Evolutionary conservation across 2,329 filamentous ascomycete species (phyloP).

Genomic region (Curvularia spicifera): DNA sequence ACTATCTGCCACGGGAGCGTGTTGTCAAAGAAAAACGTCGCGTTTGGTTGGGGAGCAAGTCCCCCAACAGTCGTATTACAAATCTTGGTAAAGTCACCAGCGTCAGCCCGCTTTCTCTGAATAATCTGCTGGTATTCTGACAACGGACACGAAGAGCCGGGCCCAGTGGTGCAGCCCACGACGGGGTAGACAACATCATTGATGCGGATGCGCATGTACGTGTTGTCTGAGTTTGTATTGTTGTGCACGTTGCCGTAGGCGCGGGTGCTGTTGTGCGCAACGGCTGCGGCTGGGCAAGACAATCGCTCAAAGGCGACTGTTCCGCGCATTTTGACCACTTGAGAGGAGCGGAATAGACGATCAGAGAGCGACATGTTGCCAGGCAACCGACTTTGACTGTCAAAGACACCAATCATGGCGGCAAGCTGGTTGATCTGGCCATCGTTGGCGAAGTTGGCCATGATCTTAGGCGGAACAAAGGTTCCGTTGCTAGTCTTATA

Average conservation of each 20-base stretch:
- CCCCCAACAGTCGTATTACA: constrained; percentile 45
- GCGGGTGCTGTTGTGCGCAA: constrained; percentile 10
- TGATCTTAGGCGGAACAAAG: constrained; percentile 62
- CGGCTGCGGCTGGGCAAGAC: constrained; percentile 52
- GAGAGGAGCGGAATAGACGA: constrained; percentile 62
- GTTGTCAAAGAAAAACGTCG: constrained; percentile 39
- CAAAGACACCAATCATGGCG: constrained; percentile 66
- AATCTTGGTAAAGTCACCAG: constrained; percentile 59
- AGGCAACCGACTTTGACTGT: constrained; percentile 60
- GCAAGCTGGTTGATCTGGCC: constrained; percentile 69
- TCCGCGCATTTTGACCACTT: constrained; percentile 68
- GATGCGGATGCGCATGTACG: constrained; percentile 6
- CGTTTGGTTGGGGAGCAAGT: constrained; percentile 22
- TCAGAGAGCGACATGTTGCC: constrained; percentile 55
- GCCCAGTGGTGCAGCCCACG: constrained; percentile 61
- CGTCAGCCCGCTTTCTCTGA: constrained; percentile 51
- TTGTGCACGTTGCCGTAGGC: constrained; percentile 9
- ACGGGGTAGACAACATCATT: constrained; percentile 59
- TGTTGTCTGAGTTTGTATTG: constrained; percentile 28
- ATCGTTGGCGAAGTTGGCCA: constrained; percentile 70
- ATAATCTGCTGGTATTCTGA: constrained; percentile 49
- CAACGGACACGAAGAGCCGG: constrained; percentile 51
- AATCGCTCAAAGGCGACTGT: constrained; percentile 70
- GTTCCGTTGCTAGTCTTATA: constrained; percentile 57
- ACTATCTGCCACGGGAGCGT: constrained; percentile 31